Conservation (phyloP, 768 basidiomycete species). For the Leccinum longicurvipes region DNA sequence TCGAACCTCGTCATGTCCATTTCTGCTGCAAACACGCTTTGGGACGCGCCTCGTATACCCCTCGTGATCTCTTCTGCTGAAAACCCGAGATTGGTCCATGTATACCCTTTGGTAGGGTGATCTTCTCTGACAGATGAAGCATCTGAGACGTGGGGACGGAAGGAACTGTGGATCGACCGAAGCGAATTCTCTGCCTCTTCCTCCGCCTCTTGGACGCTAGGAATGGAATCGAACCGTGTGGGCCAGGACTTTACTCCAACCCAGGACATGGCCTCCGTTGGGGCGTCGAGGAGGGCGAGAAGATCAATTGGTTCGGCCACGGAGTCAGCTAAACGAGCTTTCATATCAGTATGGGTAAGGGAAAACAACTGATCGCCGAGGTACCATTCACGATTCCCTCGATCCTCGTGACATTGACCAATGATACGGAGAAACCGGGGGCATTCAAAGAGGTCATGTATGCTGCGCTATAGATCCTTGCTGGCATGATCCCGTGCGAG, state of each 20-base stretch:
- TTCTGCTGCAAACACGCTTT: conserved; percentile 43
- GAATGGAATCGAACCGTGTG: not conserved
- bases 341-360: not conserved
- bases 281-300: conserved; percentile 38
- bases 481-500: conserved; percentile 31
- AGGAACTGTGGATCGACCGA: not conserved
- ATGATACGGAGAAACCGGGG: conserved; percentile 54
- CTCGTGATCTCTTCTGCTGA: conserved; percentile 6
- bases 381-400: conserved; percentile 13
- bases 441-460: conserved; percentile 62
- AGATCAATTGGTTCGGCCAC: conserved; percentile 20
- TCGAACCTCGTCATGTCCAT: conserved; percentile 56
- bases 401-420: conserved; percentile 43
- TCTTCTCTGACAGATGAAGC: not conserved
- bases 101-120: not conserved
- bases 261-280: conserved; percentile 44
- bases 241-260: conserved; percentile 35
- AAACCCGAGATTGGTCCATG: conserved; percentile 11
- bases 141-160: not conserved
- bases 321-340: conserved; percentile 5
- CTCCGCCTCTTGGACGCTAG: not conserved
- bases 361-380: not conserved
- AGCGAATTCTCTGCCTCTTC: conserved; percentile 6
- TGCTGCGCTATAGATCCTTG: conserved; percentile 43
- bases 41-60: conserved; percentile 33